Base-by-base conservation (phyloP, 768 basidiomycete species). In the Lactarius sanguifluus region DNA sequence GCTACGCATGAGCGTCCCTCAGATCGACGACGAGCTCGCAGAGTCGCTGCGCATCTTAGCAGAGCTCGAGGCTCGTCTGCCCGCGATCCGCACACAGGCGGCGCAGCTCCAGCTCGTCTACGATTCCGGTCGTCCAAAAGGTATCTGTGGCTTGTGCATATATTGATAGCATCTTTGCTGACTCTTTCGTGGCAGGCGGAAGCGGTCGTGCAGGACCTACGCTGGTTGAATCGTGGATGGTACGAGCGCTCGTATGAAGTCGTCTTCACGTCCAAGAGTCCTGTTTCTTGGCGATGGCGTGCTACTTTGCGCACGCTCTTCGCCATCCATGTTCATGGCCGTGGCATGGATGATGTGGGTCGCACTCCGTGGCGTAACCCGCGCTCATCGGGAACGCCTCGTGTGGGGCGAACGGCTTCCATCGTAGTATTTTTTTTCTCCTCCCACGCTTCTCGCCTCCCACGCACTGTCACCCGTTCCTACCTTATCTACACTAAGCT, bases 321-420 rank as follows among this genome's bases (percentile, higher is more conserved):
- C 32, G 55, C n/a, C 41, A 1, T 67, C 23, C 23, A 74, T 86
- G 9, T 91, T 91, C 66, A 77, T 84, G 5, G 81, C 90, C 70
- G 72, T 88, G 57, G 76, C 82, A 25, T 88, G 86, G 75, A 77
- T 83, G 50, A 76, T 82, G 30, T 88, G 82, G 82, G 81, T 87
- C 36, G 83, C 85, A 0, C 73, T 89, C 23, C 79, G 80, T 28
- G 91, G 90, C 36, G 90, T 85, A 30, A 88, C 89, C 66, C 81
- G 86, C 43, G 91, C 90, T 25, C 88, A 92, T 74, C 81, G 87
- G 70, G 85, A 90, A 71, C 79, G 89, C 50, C 82, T 91, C 25
- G 84, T 92, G 16, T 92, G 90, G 89, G 91, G 91, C 59, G 89
- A 90, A 72, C 83, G 86, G 60, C 79, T 92, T 64, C 88, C 91